Evolutionary conservation across 1,284 basidiomycete genomes (phyloP).

Genomic region (Trichosporon coremiiforme): DNA sequence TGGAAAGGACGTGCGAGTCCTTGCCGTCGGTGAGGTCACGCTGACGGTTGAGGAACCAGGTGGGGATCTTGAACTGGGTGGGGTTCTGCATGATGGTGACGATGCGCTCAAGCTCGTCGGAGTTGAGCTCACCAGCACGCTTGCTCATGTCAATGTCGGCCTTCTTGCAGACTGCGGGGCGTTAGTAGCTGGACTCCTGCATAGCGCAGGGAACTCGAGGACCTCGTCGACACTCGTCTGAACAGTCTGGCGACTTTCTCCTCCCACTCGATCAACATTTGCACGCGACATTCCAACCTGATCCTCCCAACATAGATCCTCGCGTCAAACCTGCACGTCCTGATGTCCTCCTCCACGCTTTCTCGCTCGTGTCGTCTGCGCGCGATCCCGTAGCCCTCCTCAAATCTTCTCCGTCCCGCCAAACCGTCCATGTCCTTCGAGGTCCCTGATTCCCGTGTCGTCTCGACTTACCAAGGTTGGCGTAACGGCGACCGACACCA

Average conservation of each 20-base stretch:
- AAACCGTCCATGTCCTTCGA: constrained; percentile 1
- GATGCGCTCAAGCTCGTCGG: constrained; percentile 95
- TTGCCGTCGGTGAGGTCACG: constrained; percentile 98
- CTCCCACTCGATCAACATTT: not conserved
- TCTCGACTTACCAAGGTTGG: constrained; percentile 69
- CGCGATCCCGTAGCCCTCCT: not conserved
- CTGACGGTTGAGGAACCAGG: constrained; percentile 99
- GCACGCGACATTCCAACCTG: not conserved
- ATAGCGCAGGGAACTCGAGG: not conserved
- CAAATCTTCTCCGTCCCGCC: not conserved
- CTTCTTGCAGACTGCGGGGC: constrained; percentile 88
- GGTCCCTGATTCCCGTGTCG: constrained; percentile 1
- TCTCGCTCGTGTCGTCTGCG: not conserved
- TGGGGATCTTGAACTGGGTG: constrained; percentile 97
- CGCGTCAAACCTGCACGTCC: not conserved
- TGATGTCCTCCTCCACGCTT: not conserved
- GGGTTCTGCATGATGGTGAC: constrained; percentile 99
- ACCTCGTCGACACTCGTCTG: not conserved
- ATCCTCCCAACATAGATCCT: not conserved
- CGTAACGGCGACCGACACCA: constrained; percentile 98
- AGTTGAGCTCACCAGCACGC: constrained; percentile 93
- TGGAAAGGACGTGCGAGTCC: constrained; percentile 93
- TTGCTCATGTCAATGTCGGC: constrained; percentile 99
- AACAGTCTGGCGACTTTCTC: not conserved
- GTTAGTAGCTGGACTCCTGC: not conserved